Evolutionary conservation across 75 land plant species (phyloP).

Genomic region (Gnetum montanum): DNA sequence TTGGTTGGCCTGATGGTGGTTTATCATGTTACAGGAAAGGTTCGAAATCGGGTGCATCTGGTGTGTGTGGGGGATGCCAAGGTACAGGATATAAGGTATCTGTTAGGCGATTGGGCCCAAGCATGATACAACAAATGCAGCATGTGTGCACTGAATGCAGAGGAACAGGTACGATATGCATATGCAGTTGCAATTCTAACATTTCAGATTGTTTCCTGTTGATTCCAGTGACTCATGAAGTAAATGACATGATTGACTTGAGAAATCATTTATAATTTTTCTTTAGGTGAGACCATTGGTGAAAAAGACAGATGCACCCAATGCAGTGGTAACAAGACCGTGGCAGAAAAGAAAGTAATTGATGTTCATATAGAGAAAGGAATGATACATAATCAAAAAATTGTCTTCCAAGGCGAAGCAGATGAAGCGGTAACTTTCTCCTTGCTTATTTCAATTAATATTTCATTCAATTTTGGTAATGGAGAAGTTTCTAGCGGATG

Average conservation of each 20-base stretch:
- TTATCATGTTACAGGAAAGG: slow-evolving; percentile 86
- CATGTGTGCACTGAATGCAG: slow-evolving; percentile 72
- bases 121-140: slow-evolving; percentile 93
- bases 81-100: slow-evolving; percentile 70
- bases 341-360: slow-evolving; percentile 69
- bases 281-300: slow-evolving; percentile 53
- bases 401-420: slow-evolving; percentile 65
- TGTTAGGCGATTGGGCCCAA: slow-evolving; percentile 68
- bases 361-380: slow-evolving; percentile 81
- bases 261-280: background rate
- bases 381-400: slow-evolving; percentile 66
- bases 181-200: background rate
- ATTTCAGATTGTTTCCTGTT: background rate
- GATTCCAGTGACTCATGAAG: background rate
- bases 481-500: no score
- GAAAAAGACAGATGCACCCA: slow-evolving; percentile 60
- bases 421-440: slow-evolving; percentile 64
- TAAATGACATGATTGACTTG: background rate
- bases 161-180: slow-evolving; percentile 40
- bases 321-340: slow-evolving; percentile 67
- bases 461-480: no score
- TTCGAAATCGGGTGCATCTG: slow-evolving; percentile 72
- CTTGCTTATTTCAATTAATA: slow-evolving; percentile 2
- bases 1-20: no score
- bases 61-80: slow-evolving; percentile 63